Conservation (phyloP, 2,329 filamentous ascomycete species). For the Epichloe gansuensis region DNA sequence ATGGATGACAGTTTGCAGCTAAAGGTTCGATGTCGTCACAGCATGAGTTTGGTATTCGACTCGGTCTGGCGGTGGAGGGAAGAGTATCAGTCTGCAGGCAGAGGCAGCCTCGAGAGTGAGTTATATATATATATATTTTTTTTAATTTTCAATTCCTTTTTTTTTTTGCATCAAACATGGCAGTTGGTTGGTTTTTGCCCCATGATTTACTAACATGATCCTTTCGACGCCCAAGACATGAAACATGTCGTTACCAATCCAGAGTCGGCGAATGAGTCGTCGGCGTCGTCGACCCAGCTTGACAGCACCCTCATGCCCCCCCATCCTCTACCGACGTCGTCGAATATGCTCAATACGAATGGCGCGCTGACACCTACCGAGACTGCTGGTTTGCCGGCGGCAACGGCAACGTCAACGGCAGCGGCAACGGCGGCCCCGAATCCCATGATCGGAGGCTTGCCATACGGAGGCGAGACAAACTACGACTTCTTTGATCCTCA, state of each 20-base stretch:
- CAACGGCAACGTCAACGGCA: slow-evolving; percentile 10
- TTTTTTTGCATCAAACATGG: too few relatives aligned
- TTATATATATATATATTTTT: too few relatives aligned
- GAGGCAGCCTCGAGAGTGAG: slow-evolving; percentile 59
- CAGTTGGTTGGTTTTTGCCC: background rate
- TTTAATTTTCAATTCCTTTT: too few relatives aligned
- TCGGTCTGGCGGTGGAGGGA: slow-evolving; percentile 78
- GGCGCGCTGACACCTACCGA: slow-evolving; percentile 40
- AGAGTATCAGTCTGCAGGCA: slow-evolving; percentile 59
- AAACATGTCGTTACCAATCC: slow-evolving; percentile 72
- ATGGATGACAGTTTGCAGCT: slow-evolving; percentile 63
- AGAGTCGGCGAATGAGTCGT: slow-evolving; percentile 63
- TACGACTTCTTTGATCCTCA: slow-evolving; percentile 88
- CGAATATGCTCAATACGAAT: slow-evolving; percentile 34
- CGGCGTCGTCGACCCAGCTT: slow-evolving; percentile 52
- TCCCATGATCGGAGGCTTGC: slow-evolving; percentile 33
- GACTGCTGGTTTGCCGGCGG: slow-evolving; percentile 27
- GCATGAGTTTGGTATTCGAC: slow-evolving; percentile 75
- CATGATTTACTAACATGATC: slow-evolving; percentile 1
- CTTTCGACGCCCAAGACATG: slow-evolving; percentile 36
- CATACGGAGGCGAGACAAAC: slow-evolving; percentile 52
- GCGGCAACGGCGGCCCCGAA: slow-evolving; percentile 16
- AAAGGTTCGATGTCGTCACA: slow-evolving; percentile 72
- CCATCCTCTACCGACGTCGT: slow-evolving; percentile 25
- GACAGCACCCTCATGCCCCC: slow-evolving; percentile 44